Percentiles rank a stretch among this genome's conserved stretches.
phyloP scores from a whole-genome alignment of 2,329 filamentous ascomycete species.

The Ophiostoma piceae region DNA sequence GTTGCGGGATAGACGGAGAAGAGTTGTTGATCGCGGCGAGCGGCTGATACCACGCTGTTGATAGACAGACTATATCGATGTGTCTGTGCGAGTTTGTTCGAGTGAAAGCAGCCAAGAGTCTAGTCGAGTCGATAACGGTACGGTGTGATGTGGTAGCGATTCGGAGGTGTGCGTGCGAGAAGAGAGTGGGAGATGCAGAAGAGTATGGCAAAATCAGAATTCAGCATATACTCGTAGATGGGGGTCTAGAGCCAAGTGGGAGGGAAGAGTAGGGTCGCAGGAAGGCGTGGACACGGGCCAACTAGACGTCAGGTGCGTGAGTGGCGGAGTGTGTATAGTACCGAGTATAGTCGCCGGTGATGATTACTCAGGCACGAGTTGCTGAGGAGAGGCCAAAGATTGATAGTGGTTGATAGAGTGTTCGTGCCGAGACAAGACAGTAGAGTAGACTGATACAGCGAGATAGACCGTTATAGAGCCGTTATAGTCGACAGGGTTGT shows the following conservation, averaged over 20 bases:
- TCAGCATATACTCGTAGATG: background rate
- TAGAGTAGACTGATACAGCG: background rate
- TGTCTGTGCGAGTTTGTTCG: background rate
- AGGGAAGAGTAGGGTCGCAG: background rate
- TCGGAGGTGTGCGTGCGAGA: too few relatives aligned
- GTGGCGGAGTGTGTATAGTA: background rate
- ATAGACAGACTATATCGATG: background rate
- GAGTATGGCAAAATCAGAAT: background rate
- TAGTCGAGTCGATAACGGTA: too few relatives aligned
- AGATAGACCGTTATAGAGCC: background rate
- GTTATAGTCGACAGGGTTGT: conserved; percentile 1
- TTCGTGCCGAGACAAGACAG: background rate
- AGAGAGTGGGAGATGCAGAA: background rate
- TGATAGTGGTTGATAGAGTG: background rate
- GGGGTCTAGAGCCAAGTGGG: background rate
- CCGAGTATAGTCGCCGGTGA: conserved; percentile 1
- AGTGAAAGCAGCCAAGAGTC: too few relatives aligned
- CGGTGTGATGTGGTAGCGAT: too few relatives aligned
- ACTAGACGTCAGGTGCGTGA: conserved; percentile 1
- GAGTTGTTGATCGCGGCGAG: background rate
- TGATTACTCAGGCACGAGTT: background rate
- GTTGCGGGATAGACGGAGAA: background rate
- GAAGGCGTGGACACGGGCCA: background rate
- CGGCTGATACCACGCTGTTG: background rate
- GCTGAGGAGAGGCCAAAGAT: background rate